phyloP scores from a whole-genome alignment of 192 early-diverging fungal genomes.

The Rhizophagus prolifer region DNA sequence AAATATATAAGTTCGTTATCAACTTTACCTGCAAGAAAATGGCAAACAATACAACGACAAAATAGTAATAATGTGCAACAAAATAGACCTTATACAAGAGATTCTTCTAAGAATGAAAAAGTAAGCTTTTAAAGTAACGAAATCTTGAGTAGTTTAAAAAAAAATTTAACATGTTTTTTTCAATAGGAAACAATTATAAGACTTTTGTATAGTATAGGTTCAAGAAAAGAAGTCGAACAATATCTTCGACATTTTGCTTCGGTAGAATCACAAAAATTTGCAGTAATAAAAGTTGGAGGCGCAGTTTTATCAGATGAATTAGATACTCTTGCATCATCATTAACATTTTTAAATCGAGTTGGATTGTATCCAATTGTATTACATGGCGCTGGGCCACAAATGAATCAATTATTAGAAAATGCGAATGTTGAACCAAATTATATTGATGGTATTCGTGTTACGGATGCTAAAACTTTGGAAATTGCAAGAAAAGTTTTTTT shows the following conservation, averaged over 20 bases:
- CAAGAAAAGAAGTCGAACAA: constrained; percentile 98
- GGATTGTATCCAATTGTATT: constrained; percentile 98
- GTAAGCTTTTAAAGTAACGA: neutral
- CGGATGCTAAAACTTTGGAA: constrained; percentile 87
- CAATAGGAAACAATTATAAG: constrained; percentile 80
- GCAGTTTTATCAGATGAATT: constrained; percentile 95
- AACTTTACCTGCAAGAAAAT: neutral
- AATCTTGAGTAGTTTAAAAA: too few relatives aligned
- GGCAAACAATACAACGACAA: neutral
- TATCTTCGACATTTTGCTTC: constrained; percentile 96
- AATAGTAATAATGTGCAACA: neutral
- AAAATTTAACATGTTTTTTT: neutral
- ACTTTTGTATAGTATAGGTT: constrained; percentile 97
- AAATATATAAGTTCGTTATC: neutral
- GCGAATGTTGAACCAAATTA: constrained; percentile 97
- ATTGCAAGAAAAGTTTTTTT: constrained; percentile 95
- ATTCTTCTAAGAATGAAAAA: constrained; percentile 21
- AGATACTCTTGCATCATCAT: constrained; percentile 89
- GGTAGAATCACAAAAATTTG: constrained; percentile 99
- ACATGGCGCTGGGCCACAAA: constrained; percentile 96
- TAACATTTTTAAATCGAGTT: constrained; percentile 96
- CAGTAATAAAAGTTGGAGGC: constrained; percentile 98
- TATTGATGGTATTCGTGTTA: constrained; percentile 93
- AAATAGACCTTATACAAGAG: constrained; percentile 4
- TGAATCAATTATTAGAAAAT: constrained; percentile 87